Conservation (phyloP, 1,284 basidiomycete genomes). For the Sanghuangporus baumii region DNA sequence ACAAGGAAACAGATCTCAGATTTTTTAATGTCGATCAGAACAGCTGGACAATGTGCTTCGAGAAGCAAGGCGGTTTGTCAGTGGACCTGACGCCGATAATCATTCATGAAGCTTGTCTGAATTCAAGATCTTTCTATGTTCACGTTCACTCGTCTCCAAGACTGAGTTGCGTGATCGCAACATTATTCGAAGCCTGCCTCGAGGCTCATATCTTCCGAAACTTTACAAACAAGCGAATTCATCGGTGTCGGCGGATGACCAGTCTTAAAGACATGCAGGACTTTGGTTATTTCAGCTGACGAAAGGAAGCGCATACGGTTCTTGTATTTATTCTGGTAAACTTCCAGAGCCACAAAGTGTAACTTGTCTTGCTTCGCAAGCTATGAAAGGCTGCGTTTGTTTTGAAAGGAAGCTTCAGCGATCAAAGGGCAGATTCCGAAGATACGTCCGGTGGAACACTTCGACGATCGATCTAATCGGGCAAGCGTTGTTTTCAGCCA, state of each 20-base stretch:
- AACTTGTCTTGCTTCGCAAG: neutral
- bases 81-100: neutral
- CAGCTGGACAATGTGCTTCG: neutral
- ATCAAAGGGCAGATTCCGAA: neutral
- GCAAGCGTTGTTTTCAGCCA: constrained; percentile 5
- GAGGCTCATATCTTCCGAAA: neutral
- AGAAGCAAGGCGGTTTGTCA: neutral
- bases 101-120: neutral
- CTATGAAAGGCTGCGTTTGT: constrained; percentile 13
- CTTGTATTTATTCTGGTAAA: neutral
- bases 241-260: neutral
- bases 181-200: neutral
- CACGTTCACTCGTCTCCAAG: neutral
- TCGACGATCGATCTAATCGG: neutral
- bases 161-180: neutral
- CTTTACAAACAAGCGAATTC: neutral
- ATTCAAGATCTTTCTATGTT: neutral
- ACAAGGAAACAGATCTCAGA: neutral
- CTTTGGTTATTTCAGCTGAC: neutral
- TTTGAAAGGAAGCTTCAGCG: neutral
- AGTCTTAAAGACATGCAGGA: neutral
- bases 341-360: neutral
- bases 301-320: neutral
- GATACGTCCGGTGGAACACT: neutral
- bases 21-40: neutral